Percentiles rank a stretch among this genome's conserved stretches.
Evolutionary conservation across 352 stramenopile species (phyloP).

Genomic region (Hyaloperonospora arabidopsidis): DNA sequence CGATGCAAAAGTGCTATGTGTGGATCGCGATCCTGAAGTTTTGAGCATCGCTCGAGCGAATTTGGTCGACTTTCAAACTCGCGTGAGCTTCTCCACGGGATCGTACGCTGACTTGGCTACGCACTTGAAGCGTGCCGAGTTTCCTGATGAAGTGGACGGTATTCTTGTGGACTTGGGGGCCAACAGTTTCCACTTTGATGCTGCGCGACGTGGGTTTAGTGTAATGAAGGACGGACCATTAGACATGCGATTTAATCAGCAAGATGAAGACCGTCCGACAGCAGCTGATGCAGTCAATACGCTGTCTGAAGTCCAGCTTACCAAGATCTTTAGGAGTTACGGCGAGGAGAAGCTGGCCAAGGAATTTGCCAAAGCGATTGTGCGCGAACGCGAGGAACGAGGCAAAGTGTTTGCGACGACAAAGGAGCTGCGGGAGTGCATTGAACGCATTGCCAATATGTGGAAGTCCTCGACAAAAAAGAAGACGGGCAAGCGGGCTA

Average conservation of each 20-base stretch:
- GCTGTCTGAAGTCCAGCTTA: slow-evolving; percentile 67
- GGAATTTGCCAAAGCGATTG: slow-evolving; percentile 74
- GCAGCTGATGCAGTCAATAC: slow-evolving; percentile 63
- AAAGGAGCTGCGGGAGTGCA: slow-evolving; percentile 54
- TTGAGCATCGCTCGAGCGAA: slow-evolving; percentile 47
- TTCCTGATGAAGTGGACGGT: slow-evolving; percentile 48
- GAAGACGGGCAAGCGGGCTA: slow-evolving; percentile 22
- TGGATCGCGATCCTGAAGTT: slow-evolving; percentile 73
- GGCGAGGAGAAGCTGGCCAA: slow-evolving; percentile 74
- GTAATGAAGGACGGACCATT: slow-evolving; percentile 63
- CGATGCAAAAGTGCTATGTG: slow-evolving; percentile 54
- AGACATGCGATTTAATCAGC: slow-evolving; percentile 77
- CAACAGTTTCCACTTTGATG: slow-evolving; percentile 81
- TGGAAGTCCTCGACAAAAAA: slow-evolving; percentile 33
- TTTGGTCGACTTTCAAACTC: slow-evolving; percentile 36
- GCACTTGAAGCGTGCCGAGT: slow-evolving; percentile 34
- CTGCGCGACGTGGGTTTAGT: slow-evolving; percentile 60
- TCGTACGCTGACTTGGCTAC: slow-evolving; percentile 50
- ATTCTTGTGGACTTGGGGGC: slow-evolving; percentile 73
- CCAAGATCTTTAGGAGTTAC: slow-evolving; percentile 58
- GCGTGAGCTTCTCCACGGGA: slow-evolving; percentile 47
- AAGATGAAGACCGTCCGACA: slow-evolving; percentile 18
- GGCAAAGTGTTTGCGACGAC: slow-evolving; percentile 51
- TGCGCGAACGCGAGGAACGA: slow-evolving; percentile 52
- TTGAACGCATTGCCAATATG: slow-evolving; percentile 67